phyloP scores from a whole-genome alignment of 441 rosid species.

The Adansonia gregorii region DNA sequence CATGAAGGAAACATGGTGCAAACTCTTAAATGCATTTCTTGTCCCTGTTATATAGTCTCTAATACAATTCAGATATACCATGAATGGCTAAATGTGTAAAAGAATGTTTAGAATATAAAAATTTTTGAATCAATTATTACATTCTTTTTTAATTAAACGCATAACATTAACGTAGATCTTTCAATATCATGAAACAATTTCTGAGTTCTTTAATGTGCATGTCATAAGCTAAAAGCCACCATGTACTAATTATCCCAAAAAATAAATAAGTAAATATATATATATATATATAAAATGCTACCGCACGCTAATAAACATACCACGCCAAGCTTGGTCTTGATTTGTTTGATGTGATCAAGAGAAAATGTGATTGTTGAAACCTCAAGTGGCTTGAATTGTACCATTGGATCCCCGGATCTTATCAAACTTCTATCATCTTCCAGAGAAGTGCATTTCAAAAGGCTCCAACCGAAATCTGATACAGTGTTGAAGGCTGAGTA shows the following conservation, averaged over 20 bases:
- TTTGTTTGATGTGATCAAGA: constrained; percentile 45
- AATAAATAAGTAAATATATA: no score
- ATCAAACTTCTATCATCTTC: constrained; percentile 43
- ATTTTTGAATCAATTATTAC: no score
- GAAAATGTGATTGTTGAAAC: constrained; percentile 38
- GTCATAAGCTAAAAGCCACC: not conserved
- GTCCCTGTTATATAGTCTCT: no score
- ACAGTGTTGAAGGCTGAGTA: constrained; percentile 32
- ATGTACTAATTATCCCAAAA: no score
- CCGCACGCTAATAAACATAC: not conserved
- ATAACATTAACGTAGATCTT: not conserved
- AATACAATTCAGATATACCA: no score
- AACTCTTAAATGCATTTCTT: not conserved
- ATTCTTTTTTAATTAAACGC: no score
- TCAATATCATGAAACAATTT: not conserved
- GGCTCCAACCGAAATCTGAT: constrained; percentile 43
- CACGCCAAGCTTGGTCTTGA: constrained; percentile 49
- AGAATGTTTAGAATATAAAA: no score
- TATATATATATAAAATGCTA: no score
- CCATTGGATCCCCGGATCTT: constrained; percentile 37
- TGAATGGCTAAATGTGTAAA: not conserved
- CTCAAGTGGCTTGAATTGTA: constrained; percentile 39
- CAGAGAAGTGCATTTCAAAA: constrained; percentile 37
- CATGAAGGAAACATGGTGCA: not conserved
- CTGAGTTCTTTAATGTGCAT: not conserved